These are phyloP conservation scores for Didymosphaeria variabile DNA, from an alignment of 2,329 filamentous ascomycete genomes.

Conservation along the genomic window DNA sequence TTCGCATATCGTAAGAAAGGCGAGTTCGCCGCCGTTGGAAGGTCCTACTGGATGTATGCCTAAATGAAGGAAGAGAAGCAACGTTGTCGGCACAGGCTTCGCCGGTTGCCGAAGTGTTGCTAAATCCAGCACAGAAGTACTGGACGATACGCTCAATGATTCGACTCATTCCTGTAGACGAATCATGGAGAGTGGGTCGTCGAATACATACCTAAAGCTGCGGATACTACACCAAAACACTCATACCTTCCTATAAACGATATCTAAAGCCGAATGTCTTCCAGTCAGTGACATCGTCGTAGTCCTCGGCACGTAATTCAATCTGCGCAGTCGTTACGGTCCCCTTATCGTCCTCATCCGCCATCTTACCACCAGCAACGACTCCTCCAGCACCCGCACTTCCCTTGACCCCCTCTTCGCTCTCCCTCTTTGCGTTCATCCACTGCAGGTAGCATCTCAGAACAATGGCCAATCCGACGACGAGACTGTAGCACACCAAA, in stretches of 20 bases:
- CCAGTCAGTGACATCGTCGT: conserved; percentile 39
- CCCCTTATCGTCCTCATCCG: conserved; percentile 16
- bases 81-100: too few species aligned
- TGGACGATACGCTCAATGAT: too few species aligned
- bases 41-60: too few species aligned
- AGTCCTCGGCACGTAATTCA: conserved; percentile 29
- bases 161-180: too few species aligned
- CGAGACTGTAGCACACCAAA: conserved; percentile 44
- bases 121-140: too few species aligned
- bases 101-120: too few species aligned
- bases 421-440: conserved; percentile 31
- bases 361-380: conserved; percentile 27
- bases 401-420: conserved; percentile 30
- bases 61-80: too few species aligned
- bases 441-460: conserved; percentile 31
- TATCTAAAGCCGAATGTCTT: conserved; percentile 38
- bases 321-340: conserved; percentile 11
- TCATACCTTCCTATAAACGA: conserved; percentile 20
- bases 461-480: conserved; percentile 37
- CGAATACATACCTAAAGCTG: too few species aligned
- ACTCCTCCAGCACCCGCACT: conserved; percentile 30
- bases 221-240: too few species aligned
- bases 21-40: too few species aligned
- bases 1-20: too few species aligned
- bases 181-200: not conserved